Evolutionary conservation across 169 alveolate species (phyloP), one percentile per base, ranked within the genome.

Genomic region (Plasmodium gallinaceum): DNA sequence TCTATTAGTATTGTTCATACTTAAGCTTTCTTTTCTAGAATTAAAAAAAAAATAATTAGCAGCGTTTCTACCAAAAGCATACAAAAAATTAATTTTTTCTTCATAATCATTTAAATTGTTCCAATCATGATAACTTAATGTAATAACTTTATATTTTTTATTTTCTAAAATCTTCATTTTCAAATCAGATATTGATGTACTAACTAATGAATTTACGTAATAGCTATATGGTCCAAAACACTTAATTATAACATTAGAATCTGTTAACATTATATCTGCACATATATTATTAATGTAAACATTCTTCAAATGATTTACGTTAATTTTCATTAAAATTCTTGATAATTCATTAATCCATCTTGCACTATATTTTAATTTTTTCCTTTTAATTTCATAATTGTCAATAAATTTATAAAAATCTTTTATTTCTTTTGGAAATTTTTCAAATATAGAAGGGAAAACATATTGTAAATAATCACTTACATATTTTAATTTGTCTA

Each of bases 171-270:
- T 86, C 14, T 22, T 24, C 61, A 18, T 70, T 46, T 70, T 69
- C 39, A 86, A 72, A 71, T 86, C 88, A 12, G 88, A 39, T 58
- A 73, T 86, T 10, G 92, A 69, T 42, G 92, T 86, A 1, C 64
- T 70, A n/a, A 64, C 86, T 52, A 86, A 24, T 2, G 96, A 94
- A 72, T 80, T 92, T 20, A 94, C 93, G 80, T 94, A 94, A 90
- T 94, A 92, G 88, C 95, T 94, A 86, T 88, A 94, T 12, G 96
- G 96, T 1, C 96, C 96, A 92, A 86, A 39, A 57, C 96, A 94
- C 89, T 72, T 88, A 18, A 94, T 88, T 12, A 89, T 88, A 20
- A 93, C 89, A 12, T 90, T 62, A n/a, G 86, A 70, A 4, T 90
- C 94, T 42, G 92, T 88, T 22, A 94, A 57, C 92, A 78, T 83